Conservation (phyloP, 768 basidiomycete genomes). For the Tricholoma furcatifolium region DNA sequence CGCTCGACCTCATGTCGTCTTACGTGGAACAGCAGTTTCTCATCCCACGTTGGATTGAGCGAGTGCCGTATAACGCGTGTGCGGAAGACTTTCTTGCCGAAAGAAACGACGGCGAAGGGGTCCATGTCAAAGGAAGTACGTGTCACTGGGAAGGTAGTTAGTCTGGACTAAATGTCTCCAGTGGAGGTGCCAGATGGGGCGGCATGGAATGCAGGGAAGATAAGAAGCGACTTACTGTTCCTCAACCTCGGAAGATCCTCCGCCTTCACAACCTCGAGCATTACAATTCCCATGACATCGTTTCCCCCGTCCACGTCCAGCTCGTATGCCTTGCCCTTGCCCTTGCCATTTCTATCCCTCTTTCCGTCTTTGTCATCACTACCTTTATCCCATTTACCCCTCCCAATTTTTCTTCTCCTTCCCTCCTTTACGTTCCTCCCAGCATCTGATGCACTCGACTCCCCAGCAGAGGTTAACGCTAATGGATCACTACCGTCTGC, state of each 20-base stretch:
- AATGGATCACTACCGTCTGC: too few relatives aligned
- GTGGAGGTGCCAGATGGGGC: neutral
- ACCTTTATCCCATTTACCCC: neutral
- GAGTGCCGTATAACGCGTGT: conserved; percentile 87
- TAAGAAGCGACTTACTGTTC: conserved; percentile 63
- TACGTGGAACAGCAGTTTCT: conserved; percentile 95
- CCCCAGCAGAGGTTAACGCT: too few relatives aligned
- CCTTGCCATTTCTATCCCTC: conserved; percentile 4
- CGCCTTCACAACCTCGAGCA: conserved; percentile 87
- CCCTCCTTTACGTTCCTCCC: neutral
- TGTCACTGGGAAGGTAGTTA: conserved; percentile 54
- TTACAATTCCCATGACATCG: conserved; percentile 92
- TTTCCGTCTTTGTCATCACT: neutral
- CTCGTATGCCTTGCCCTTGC: conserved; percentile 37
- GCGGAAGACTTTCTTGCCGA: conserved; percentile 96
- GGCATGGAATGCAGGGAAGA: neutral
- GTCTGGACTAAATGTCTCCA: neutral
- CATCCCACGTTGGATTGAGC: conserved; percentile 86
- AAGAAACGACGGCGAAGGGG: conserved; percentile 93
- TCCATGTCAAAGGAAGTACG: conserved; percentile 95
- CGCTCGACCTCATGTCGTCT: conserved; percentile 59
- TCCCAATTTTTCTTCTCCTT: neutral
- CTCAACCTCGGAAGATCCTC: conserved; percentile 81
- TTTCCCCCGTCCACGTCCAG: conserved; percentile 63
- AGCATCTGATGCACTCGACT: neutral